Evolutionary conservation across 257 asterid species (phyloP).

Genomic region (Ilex aquifolium): DNA sequence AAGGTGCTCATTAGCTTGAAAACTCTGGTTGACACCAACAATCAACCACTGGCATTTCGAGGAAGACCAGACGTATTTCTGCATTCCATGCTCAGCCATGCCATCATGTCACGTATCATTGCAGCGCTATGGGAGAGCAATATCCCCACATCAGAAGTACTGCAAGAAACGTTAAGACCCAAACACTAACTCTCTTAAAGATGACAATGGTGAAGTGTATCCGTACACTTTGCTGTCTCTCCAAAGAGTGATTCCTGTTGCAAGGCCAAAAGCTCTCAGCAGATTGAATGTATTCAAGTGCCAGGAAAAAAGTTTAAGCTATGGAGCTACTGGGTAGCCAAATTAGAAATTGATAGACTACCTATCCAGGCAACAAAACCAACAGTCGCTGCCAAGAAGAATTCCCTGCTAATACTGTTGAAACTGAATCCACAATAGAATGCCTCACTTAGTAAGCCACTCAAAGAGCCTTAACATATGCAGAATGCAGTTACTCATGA

Average conservation of each 20-base stretch:
- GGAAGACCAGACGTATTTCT: too few relatives aligned
- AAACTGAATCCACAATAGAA: conserved; percentile 38
- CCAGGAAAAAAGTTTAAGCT: background rate
- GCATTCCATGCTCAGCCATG: too few relatives aligned
- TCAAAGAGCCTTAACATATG: background rate
- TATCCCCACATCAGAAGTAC: too few relatives aligned
- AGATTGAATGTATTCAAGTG: background rate
- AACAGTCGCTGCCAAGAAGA: conserved; percentile 64
- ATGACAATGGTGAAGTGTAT: conserved; percentile 49
- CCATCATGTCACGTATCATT: too few relatives aligned
- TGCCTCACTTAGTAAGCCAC: background rate
- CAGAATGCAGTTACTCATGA: too few relatives aligned
- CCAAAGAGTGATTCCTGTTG: conserved; percentile 69
- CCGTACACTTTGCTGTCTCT: conserved; percentile 66
- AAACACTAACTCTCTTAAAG: conserved; percentile 68
- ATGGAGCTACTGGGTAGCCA: background rate
- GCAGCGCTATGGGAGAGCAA: too few relatives aligned
- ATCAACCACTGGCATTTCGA: too few relatives aligned
- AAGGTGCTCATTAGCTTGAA: too few relatives aligned
- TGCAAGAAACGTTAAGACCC: conserved; percentile 27
- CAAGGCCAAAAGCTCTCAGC: background rate
- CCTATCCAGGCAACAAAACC: conserved; percentile 74
- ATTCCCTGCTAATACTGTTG: conserved; percentile 57
- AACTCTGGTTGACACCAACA: too few relatives aligned
- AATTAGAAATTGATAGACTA: conserved; percentile 2